Percentiles rank a stretch among this genome's conserved stretches.
Evolutionary conservation across 805 yeast genomes (phyloP).

Genomic region (Teunomyces pallodes): DNA sequence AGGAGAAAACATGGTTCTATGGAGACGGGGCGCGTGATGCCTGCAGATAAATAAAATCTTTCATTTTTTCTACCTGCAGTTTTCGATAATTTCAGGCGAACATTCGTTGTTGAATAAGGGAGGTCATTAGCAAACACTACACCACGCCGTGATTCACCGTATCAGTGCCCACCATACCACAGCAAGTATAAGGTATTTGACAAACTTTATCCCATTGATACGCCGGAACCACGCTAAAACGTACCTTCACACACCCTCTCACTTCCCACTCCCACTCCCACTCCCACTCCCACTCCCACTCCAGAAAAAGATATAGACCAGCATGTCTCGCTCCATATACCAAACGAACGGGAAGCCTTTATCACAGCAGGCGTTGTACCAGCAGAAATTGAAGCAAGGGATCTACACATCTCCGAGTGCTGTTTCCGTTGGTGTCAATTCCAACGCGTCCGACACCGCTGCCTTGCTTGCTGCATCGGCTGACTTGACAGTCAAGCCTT

Average conservation of each 20-base stretch:
- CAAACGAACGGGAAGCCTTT: slow-evolving; percentile 70
- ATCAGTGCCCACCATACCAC: neutral
- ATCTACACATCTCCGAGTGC: slow-evolving; percentile 50
- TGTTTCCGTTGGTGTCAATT: slow-evolving; percentile 58
- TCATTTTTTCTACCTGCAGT: slow-evolving; percentile 3
- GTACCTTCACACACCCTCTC: neutral
- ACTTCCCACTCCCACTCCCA: no score
- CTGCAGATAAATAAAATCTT: neutral
- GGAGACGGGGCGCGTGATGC: neutral
- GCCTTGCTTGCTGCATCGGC: slow-evolving; percentile 71
- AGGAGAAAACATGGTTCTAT: slow-evolving; percentile 1
- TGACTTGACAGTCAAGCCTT: slow-evolving; percentile 58
- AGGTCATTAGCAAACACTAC: neutral
- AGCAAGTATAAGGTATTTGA: neutral
- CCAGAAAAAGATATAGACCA: neutral
- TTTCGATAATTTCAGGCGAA: slow-evolving; percentile 3
- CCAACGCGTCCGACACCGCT: slow-evolving; percentile 71
- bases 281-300: neutral
- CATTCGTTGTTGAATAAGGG: slow-evolving; percentile 3
- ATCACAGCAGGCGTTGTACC: slow-evolving; percentile 71
- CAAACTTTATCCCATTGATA: neutral
- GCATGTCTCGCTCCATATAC: slow-evolving; percentile 49
- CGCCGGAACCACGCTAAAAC: neutral
- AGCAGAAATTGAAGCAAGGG: slow-evolving; percentile 70
- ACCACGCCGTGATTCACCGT: neutral